A percentile compares a stretch with the other conserved stretches of the same genome.
phyloP scores from a whole-genome alignment of 2,329 filamentous ascomycete genomes.

The Aspergillus fructus region DNA sequence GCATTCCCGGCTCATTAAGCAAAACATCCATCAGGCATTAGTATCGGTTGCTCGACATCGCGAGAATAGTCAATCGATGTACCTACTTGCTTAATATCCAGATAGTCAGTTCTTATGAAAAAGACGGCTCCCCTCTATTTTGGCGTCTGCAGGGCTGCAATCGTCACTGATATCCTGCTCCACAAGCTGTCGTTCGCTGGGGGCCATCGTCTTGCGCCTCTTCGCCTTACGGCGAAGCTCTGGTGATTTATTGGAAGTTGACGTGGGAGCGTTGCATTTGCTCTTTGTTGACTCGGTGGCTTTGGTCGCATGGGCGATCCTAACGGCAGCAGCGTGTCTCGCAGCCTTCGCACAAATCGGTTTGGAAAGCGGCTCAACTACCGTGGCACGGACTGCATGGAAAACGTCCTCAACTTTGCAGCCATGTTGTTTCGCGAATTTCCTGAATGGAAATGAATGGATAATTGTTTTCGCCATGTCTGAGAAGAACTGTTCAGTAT shows the following conservation, averaged over 20 bases:
- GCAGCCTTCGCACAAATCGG: background rate
- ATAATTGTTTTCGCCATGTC: constrained; percentile 24
- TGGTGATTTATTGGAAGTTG: background rate
- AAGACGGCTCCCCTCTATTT: background rate
- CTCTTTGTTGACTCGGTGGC: no score
- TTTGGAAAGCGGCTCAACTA: constrained; percentile 22
- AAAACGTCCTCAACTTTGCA: constrained; percentile 21
- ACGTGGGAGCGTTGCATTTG: background rate
- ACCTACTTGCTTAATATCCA: background rate
- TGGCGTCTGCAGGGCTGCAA: constrained; percentile 2
- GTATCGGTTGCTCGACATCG: background rate
- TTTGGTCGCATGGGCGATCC: background rate
- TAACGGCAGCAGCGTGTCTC: background rate
- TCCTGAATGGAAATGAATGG: constrained; percentile 22
- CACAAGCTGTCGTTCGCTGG: constrained; percentile 3
- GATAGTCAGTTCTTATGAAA: background rate
- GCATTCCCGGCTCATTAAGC: background rate
- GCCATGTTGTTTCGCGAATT: constrained; percentile 23
- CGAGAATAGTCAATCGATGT: no score
- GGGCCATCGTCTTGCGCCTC: constrained; percentile 1
- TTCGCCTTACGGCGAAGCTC: background rate
- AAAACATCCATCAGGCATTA: background rate
- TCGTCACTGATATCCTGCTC: constrained; percentile 8
- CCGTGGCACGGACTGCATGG: constrained; percentile 19
- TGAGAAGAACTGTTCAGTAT: constrained; percentile 23